Conservation (phyloP, 495 filamentous ascomycete species). For the Aspergillus hancockii region DNA sequence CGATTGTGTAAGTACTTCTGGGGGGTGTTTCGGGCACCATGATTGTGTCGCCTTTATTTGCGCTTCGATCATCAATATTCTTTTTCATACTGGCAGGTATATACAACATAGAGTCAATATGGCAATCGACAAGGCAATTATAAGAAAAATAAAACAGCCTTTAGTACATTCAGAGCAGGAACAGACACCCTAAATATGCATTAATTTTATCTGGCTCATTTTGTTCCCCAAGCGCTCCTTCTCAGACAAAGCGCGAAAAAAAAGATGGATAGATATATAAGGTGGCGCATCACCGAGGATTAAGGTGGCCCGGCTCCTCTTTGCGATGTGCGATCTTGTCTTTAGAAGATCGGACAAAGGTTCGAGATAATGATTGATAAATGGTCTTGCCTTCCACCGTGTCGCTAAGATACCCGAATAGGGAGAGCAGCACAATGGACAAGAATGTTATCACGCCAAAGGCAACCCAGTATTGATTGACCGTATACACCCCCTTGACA, state of each 20-base stretch:
- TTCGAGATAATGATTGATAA: slow-evolving; percentile 45
- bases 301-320: background rate
- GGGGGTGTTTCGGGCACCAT: too few species aligned
- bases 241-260: too few species aligned
- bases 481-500: slow-evolving; percentile 56
- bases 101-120: too few species aligned
- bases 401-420: slow-evolving; percentile 49
- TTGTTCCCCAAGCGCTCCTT: background rate
- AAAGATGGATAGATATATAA: background rate
- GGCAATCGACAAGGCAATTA: too few species aligned
- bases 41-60: too few species aligned
- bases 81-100: too few species aligned
- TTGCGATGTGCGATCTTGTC: slow-evolving; percentile 23
- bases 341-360: slow-evolving; percentile 39
- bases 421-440: slow-evolving; percentile 57
- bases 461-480: slow-evolving; percentile 68
- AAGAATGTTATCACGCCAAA: slow-evolving; percentile 69
- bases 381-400: slow-evolving; percentile 54
- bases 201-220: background rate
- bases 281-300: background rate
- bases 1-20: too few species aligned
- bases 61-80: too few species aligned
- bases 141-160: too few species aligned
- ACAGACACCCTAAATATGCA: background rate
- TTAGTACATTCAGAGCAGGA: too few species aligned